Evolutionary conservation across 305 asterid genomes (phyloP), one percentile per base, ranked within the genome.

Genomic region (Rubia tinctorum): DNA sequence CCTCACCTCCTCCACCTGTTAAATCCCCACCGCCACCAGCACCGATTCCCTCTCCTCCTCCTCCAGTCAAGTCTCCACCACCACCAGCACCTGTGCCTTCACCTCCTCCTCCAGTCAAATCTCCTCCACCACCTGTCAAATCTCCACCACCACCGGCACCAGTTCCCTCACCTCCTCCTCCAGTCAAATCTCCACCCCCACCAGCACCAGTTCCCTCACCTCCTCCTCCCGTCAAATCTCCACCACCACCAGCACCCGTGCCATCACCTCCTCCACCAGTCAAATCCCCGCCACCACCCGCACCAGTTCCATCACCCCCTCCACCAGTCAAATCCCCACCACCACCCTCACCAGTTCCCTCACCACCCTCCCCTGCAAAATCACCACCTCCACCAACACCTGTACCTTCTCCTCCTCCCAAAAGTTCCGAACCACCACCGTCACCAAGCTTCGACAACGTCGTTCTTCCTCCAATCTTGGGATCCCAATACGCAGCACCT

Each of bases 101-200:
- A 17, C 22, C 76, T 9, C 71, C 83, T 10, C 71, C 75, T 6
- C 44, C 77, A 12, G 61, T 49, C 56, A 12, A 71, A 27, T 40
- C 55, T 8, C 81, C 79, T n/a, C n/a, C n/a, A n/a, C n/a, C n/a
- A n/a, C n/a, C n/a, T n/a, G n/a, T n/a, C n/a, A n/a, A n/a, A n/a
- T n/a, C n/a, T n/a, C n/a, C n/a, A 17, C 84, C 84, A 40, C 84
- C 80, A 49, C 71, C 71, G 17, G 55, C 56, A 2, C 56, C 56
- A 4, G 56, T 2, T 0, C 44, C 71, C 6, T n/a, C 72, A 20
- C 59, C 72, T 0, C 73, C 73, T 0, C 23, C 59, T 5, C 59
- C 59, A 6, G 59, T 53, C 22, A 49, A 49, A 49, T 49, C 55
- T 2, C 55, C 55, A 14, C 55, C 55, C 13, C 55, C 55, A 14